Evolutionary conservation across 1,284 basidiomycete genomes (phyloP).

Genomic region (Inonotus hispidus): DNA sequence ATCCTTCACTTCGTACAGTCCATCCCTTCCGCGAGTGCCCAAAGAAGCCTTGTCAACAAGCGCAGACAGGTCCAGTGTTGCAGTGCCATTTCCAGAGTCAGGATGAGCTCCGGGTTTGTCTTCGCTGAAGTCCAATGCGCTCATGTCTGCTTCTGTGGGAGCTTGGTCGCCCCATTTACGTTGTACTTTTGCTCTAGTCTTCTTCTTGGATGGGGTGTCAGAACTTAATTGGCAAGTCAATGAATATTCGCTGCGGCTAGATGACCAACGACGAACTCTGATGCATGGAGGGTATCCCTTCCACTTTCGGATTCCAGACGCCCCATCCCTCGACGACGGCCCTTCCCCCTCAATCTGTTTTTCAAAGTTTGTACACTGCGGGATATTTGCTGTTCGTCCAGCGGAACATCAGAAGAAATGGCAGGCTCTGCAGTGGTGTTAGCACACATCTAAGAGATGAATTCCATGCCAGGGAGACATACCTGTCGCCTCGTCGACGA

Average conservation of each 20-base stretch:
- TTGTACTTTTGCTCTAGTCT: conserved; percentile 68
- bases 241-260: conserved; percentile 14
- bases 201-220: conserved; percentile 53
- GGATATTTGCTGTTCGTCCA: conserved; percentile 86
- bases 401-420: conserved; percentile 47
- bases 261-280: conserved; percentile 49
- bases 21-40: conserved; percentile 76
- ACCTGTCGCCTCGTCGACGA: conserved; percentile 50
- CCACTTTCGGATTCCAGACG: conserved; percentile 51
- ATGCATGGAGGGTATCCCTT: conserved; percentile 55
- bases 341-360: conserved; percentile 68
- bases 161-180: conserved; percentile 90
- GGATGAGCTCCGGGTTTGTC: conserved; percentile 39
- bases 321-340: conserved; percentile 48
- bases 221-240: conserved; percentile 37
- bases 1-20: conserved; percentile 91
- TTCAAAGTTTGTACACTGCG: conserved; percentile 91
- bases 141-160: conserved; percentile 81
- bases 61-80: conserved; percentile 48
- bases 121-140: conserved; percentile 78
- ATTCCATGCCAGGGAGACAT: background rate
- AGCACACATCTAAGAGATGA: background rate
- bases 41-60: conserved; percentile 77
- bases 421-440: conserved; percentile 40
- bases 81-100: conserved; percentile 23